Conservation (phyloP, 2,329 filamentous ascomycete genomes). For the Cladosporium phlei region DNA sequence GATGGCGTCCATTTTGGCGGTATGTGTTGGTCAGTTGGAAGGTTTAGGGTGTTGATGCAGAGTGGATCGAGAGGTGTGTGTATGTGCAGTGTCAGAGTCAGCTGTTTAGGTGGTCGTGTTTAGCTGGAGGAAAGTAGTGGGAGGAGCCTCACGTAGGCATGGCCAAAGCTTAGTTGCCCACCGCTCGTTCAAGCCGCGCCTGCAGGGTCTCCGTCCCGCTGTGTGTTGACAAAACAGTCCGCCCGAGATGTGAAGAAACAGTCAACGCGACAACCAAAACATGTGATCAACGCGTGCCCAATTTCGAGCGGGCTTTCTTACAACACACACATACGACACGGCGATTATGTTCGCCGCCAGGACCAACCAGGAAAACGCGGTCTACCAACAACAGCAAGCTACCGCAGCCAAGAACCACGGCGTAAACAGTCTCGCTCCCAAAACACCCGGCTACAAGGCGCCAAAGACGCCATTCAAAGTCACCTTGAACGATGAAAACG, state of each 20-base stretch:
- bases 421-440: conserved; percentile 58
- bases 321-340: neutral
- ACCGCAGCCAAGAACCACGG: conserved; percentile 69
- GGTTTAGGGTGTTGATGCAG: neutral
- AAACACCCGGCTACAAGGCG: conserved; percentile 70
- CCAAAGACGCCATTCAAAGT: conserved; percentile 80
- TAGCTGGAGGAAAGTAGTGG: conserved; percentile 15
- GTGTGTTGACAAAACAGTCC: conserved; percentile 10
- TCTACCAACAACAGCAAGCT: conserved; percentile 67
- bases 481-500: conserved; percentile 80
- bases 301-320: neutral
- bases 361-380: conserved; percentile 82
- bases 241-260: conserved; percentile 10
- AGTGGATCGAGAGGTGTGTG: conserved; percentile 1
- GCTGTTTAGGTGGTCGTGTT: conserved; percentile 11
- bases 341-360: conserved; percentile 64
- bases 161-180: neutral
- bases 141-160: neutral
- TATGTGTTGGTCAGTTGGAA: conserved; percentile 9
- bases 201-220: conserved; percentile 10
- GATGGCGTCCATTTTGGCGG: conserved; percentile 39
- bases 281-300: neutral
- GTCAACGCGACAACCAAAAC: conserved; percentile 1
- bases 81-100: conserved; percentile 1
- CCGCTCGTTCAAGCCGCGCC: neutral